Conservation (phyloP, 2,329 filamentous ascomycete species). For the Stachybotrys chartarum region DNA sequence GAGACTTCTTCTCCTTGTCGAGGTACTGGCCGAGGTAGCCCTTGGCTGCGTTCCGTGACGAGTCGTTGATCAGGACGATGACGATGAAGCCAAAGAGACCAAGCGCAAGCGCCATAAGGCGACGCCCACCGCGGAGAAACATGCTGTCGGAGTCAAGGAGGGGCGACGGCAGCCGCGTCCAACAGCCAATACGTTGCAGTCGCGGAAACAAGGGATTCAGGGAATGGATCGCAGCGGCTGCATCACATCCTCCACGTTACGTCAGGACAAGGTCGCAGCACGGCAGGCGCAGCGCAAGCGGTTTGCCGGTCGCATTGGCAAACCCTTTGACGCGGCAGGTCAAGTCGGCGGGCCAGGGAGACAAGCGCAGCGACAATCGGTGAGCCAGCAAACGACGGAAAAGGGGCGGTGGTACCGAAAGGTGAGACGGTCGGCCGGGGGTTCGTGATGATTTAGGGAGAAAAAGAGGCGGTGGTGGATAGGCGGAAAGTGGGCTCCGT, state of each 20-base stretch:
- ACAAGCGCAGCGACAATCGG: not conserved
- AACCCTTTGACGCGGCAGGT: not conserved
- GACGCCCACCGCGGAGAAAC: not conserved
- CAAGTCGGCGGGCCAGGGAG: not conserved
- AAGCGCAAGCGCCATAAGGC: constrained; percentile 1
- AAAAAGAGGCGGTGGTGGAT: not conserved
- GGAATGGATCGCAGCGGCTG: too few relatives aligned
- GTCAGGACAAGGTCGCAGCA: not conserved
- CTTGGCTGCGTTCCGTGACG: not conserved
- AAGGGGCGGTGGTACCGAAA: not conserved
- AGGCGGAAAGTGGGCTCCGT: not conserved
- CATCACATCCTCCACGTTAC: too few relatives aligned
- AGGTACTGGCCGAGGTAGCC: constrained; percentile 4
- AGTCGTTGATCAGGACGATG: constrained; percentile 2
- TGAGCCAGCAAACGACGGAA: not conserved
- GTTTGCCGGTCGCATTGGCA: not conserved
- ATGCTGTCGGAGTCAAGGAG: not conserved
- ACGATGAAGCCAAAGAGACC: not conserved
- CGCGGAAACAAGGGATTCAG: too few relatives aligned
- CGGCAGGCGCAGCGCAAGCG: not conserved
- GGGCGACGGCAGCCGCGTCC: too few relatives aligned
- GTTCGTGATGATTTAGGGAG: not conserved
- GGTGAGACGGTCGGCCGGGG: too few relatives aligned
- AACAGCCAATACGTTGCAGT: too few relatives aligned
- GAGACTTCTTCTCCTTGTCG: constrained; percentile 5